phyloP scores from a whole-genome alignment of 345 rosid genomes.

The Luvunga scandens region DNA sequence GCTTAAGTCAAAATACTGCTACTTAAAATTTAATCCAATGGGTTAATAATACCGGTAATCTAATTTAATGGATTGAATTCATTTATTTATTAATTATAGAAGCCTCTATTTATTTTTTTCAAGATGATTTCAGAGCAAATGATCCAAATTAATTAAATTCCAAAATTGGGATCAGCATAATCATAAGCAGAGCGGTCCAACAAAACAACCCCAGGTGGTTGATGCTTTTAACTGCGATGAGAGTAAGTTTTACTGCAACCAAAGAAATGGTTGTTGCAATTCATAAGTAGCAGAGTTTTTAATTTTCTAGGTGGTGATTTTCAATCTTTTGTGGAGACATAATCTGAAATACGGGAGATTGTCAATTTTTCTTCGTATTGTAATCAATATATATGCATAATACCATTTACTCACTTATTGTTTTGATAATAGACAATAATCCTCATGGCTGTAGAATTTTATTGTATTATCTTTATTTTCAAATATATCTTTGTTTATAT shows the following conservation, averaged over 20 bases:
- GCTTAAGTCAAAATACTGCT: too few species aligned
- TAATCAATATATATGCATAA: too few species aligned
- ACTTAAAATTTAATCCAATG: too few species aligned
- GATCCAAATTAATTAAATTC: background rate
- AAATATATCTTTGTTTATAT: too few species aligned
- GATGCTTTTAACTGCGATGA: background rate
- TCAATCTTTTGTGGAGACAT: background rate
- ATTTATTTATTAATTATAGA: background rate
- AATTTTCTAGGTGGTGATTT: constrained; percentile 1
- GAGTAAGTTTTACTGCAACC: background rate
- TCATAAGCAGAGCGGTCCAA: constrained; percentile 1
- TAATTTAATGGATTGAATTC: too few species aligned
- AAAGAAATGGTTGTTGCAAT: background rate
- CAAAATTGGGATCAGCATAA: background rate
- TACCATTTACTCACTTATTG: too few species aligned
- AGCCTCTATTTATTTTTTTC: background rate
- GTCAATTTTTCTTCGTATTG: too few species aligned
- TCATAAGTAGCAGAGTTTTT: background rate
- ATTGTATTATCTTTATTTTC: too few species aligned
- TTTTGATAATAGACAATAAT: too few species aligned
- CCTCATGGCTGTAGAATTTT: too few species aligned
- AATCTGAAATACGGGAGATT: background rate
- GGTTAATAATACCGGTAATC: too few species aligned
- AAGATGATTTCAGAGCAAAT: background rate
- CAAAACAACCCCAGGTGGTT: background rate